Conservation (phyloP, 768 basidiomycete species). For the Trametes sanguinea region DNA sequence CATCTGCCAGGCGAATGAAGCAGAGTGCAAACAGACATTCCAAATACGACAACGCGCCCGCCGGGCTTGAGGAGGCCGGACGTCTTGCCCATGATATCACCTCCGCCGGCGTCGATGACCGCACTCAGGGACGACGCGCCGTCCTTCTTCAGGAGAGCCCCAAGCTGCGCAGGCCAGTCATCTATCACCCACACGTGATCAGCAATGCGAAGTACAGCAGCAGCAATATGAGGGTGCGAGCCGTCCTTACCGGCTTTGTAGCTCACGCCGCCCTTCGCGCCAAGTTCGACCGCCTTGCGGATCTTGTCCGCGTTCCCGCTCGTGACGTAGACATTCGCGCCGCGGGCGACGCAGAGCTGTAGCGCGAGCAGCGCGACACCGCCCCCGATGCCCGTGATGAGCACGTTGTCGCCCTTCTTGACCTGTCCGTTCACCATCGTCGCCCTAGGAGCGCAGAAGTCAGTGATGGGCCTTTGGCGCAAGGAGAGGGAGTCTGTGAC, state of each 20-base stretch:
- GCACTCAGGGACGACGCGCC: constrained; percentile 34
- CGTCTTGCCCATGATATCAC: constrained; percentile 40
- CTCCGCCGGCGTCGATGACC: constrained; percentile 51
- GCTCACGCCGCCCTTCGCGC: constrained; percentile 75
- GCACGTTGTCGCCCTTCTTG: constrained; percentile 63
- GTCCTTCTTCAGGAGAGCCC: constrained; percentile 32
- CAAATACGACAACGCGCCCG: constrained; percentile 41
- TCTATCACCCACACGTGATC: constrained; percentile 16
- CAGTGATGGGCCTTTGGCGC: too few species aligned
- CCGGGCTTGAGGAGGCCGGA: constrained; percentile 39
- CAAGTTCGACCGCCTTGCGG: constrained; percentile 59
- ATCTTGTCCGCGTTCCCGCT: constrained; percentile 74
- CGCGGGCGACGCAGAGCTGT: constrained; percentile 73
- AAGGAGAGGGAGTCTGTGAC: constrained; percentile 15
- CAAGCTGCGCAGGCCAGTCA: constrained; percentile 40
- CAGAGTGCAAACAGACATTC: constrained; percentile 34
- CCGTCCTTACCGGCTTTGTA: constrained; percentile 59
- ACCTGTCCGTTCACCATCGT: constrained; percentile 66
- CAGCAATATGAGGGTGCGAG: neutral
- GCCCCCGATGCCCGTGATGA: constrained; percentile 83
- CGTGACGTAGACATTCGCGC: constrained; percentile 83
- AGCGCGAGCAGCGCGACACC: constrained; percentile 79
- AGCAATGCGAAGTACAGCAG: neutral
- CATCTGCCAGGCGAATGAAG: neutral
- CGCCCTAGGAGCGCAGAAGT: constrained; percentile 46